Conservation (phyloP, 1,284 basidiomycete genomes). For the Pseudozyma tsukubaensis region DNA sequence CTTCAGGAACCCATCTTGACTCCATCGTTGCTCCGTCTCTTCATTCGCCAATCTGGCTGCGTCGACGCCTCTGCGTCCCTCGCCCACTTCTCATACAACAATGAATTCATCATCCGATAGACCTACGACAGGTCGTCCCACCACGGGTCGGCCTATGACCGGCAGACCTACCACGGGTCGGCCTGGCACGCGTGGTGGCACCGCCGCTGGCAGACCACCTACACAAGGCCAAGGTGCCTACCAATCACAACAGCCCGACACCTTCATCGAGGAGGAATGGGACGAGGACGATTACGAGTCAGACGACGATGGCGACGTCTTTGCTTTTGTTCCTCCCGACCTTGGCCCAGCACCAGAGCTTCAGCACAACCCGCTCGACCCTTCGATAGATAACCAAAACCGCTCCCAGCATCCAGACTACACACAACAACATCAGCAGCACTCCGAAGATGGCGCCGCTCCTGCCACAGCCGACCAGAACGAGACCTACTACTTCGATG, state of each 20-base stretch:
- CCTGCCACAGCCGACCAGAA: conserved; percentile 21
- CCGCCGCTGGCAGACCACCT: conserved; percentile 25
- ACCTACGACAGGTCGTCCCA: conserved; percentile 43
- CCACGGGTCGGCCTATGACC: conserved; percentile 38
- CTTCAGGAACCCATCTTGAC: conserved; percentile 6
- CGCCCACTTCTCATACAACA: not conserved
- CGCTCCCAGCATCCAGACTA: conserved; percentile 18
- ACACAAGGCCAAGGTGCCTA: conserved; percentile 36
- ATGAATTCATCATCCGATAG: conserved; percentile 34
- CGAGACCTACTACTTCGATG: conserved; percentile 63
- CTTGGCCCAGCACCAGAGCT: conserved; percentile 50
- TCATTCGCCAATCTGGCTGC: too few species aligned
- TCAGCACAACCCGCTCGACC: conserved; percentile 46
- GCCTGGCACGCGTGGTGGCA: conserved; percentile 40
- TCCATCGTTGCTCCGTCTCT: conserved; percentile 1
- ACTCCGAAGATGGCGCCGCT: conserved; percentile 6
- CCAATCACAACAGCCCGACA: conserved; percentile 8
- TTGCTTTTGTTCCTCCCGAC: conserved; percentile 64
- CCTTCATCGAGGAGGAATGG: conserved; percentile 46
- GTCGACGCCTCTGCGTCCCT: not conserved
- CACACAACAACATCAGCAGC: conserved; percentile 8
- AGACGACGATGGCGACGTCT: conserved; percentile 65
- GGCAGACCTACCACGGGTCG: conserved; percentile 43
- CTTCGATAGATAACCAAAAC: conserved; percentile 50
- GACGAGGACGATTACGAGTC: conserved; percentile 62